phyloP scores from a whole-genome alignment of 2,329 filamentous ascomycete genomes.

The Alternaria sp. region DNA sequence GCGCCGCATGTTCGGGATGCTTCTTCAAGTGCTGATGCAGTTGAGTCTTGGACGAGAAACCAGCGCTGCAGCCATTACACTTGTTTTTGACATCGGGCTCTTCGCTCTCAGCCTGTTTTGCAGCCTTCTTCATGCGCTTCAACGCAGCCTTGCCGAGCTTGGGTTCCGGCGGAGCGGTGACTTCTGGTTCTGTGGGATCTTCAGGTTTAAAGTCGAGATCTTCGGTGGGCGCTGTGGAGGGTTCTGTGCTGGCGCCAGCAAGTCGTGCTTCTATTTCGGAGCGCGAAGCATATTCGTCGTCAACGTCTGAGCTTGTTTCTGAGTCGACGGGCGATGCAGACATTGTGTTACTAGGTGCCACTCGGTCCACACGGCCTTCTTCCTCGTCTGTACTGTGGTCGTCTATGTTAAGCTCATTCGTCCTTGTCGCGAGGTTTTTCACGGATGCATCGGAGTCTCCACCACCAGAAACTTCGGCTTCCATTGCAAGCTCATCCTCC shows the following conservation, averaged over 20 bases:
- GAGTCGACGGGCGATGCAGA: neutral
- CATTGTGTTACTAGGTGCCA: neutral
- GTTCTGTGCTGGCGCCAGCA: slow-evolving; percentile 15
- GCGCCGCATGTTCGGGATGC: slow-evolving; percentile 67
- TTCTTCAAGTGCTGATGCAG: slow-evolving; percentile 75
- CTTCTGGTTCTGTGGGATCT: slow-evolving; percentile 5
- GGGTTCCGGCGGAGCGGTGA: slow-evolving; percentile 19
- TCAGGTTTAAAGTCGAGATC: slow-evolving; percentile 8
- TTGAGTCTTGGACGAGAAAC: slow-evolving; percentile 75
- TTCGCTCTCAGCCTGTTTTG: slow-evolving; percentile 46
- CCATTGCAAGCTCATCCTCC: slow-evolving; percentile 36
- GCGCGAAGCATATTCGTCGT: slow-evolving; percentile 48
- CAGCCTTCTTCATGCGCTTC: slow-evolving; percentile 56
- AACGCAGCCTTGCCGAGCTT: slow-evolving; percentile 58
- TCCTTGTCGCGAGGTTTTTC: slow-evolving; percentile 25
- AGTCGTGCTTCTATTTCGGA: slow-evolving; percentile 47
- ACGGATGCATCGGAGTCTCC: slow-evolving; percentile 50
- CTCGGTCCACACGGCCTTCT: slow-evolving; percentile 5
- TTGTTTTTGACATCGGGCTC: slow-evolving; percentile 59
- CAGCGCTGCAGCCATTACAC: slow-evolving; percentile 79
- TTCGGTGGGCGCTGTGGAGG: slow-evolving; percentile 9
- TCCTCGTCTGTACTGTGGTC: slow-evolving; percentile 19
- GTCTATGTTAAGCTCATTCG: slow-evolving; percentile 20
- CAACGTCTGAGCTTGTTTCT: slow-evolving; percentile 23
- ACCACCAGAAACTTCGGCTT: slow-evolving; percentile 9